These are phyloP conservation scores for Phaffia tasmanica DNA, from an alignment of 768 basidiomycete species.

Conservation along the genomic window DNA sequence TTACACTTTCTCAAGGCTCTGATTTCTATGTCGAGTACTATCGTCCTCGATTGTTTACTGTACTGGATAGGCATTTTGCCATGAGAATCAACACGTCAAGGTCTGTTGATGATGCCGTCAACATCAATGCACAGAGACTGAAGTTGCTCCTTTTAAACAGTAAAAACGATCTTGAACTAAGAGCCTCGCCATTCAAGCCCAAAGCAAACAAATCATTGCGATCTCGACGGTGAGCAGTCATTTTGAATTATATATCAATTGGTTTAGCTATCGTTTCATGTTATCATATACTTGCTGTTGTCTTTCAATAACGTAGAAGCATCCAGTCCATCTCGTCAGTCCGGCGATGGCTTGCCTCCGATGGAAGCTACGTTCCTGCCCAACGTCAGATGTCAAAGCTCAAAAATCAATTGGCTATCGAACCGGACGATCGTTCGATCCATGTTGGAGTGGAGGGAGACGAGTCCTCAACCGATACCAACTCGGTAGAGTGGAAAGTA, in stretches of 20 bases:
- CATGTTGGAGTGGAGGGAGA: neutral
- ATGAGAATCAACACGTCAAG: constrained; percentile 85
- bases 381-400: neutral
- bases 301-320: neutral
- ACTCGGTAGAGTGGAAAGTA: constrained; percentile 25
- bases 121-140: neutral
- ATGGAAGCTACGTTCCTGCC: neutral
- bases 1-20: constrained; percentile 15
- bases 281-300: constrained; percentile 29
- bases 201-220: constrained; percentile 39
- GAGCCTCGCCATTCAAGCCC: constrained; percentile 64
- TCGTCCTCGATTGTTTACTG: constrained; percentile 69
- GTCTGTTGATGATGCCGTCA: neutral
- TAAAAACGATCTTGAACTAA: constrained; percentile 56
- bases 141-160: constrained; percentile 38
- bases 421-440: neutral
- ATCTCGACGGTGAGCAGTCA: constrained; percentile 16
- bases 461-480: constrained; percentile 8
- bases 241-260: constrained; percentile 36
- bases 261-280: too few species aligned
- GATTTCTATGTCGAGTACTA: constrained; percentile 89
- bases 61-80: constrained; percentile 75
- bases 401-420: neutral
- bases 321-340: neutral
- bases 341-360: neutral